Conservation (phyloP, 495 filamentous ascomycete species). For the Penicillium odoratum region DNA sequence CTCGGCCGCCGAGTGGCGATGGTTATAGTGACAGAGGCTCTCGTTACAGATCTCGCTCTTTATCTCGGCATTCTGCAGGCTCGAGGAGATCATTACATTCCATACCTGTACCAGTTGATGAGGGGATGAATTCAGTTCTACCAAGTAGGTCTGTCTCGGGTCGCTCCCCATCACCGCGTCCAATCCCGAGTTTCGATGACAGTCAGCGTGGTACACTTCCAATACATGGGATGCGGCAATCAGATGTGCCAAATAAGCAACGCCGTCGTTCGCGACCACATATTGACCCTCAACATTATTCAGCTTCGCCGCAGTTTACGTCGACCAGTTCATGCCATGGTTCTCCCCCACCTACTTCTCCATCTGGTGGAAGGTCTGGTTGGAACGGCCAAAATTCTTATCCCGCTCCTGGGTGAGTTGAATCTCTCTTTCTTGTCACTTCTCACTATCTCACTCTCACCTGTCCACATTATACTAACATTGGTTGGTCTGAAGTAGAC, state of each 20-base stretch:
- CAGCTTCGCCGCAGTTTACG: constrained; percentile 58
- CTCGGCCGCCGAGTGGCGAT: constrained; percentile 28
- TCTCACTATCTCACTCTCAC: neutral
- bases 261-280: constrained; percentile 35
- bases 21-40: constrained; percentile 32
- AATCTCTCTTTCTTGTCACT: neutral
- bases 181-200: constrained; percentile 37
- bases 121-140: constrained; percentile 34
- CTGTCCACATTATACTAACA: constrained; percentile 16
- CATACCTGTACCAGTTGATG: constrained; percentile 23
- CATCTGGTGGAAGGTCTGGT: constrained; percentile 54
- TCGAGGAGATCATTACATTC: constrained; percentile 37
- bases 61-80: constrained; percentile 34
- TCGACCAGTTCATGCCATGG: constrained; percentile 63
- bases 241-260: constrained; percentile 31
- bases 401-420: constrained; percentile 59
- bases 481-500: constrained; percentile 26
- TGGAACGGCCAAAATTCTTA: constrained; percentile 58
- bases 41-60: constrained; percentile 34
- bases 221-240: constrained; percentile 36
- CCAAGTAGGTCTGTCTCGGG: constrained; percentile 26
- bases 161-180: constrained; percentile 42
- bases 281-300: constrained; percentile 50
- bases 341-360: constrained; percentile 67
- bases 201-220: constrained; percentile 38